These are phyloP conservation scores for Apodospora peruviana DNA, from an alignment of 495 filamentous ascomycete genomes.

Conservation along the genomic window DNA sequence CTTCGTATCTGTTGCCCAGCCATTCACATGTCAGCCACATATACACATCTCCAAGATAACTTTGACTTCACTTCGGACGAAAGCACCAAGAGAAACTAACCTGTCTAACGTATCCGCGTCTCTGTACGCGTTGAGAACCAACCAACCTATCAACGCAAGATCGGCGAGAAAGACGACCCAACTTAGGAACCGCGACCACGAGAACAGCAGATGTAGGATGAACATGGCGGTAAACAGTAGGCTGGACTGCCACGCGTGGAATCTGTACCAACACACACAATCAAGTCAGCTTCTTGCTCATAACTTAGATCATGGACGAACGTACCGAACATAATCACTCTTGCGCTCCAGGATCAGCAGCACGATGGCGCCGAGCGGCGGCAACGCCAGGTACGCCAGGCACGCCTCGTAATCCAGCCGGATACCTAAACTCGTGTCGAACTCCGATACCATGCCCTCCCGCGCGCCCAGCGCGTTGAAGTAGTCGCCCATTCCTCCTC, in stretches of 20 bases:
- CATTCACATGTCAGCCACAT: no score
- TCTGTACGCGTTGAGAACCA: slow-evolving; percentile 73
- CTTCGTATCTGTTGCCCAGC: slow-evolving; percentile 64
- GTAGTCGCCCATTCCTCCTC: slow-evolving; percentile 26
- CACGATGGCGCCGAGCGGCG: slow-evolving; percentile 81
- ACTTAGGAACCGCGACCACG: slow-evolving; percentile 75
- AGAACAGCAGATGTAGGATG: slow-evolving; percentile 78
- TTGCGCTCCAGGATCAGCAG: slow-evolving; percentile 83
- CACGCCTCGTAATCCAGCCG: slow-evolving; percentile 78
- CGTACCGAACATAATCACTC: slow-evolving; percentile 92
- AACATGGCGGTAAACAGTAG: slow-evolving; percentile 83
- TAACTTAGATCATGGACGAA: slow-evolving; percentile 9
- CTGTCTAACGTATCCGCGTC: slow-evolving; percentile 91
- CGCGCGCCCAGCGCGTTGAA: slow-evolving; percentile 25
- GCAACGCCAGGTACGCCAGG: slow-evolving; percentile 80
- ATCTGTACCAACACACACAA: slow-evolving; percentile 44
- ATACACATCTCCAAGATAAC: no score
- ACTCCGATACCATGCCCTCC: slow-evolving; percentile 48
- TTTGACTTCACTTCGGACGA: no score
- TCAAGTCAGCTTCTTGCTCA: neutral
- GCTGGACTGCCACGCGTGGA: slow-evolving; percentile 93
- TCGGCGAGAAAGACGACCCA: slow-evolving; percentile 78
- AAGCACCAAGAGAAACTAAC: slow-evolving; percentile 29
- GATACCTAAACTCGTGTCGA: slow-evolving; percentile 66
- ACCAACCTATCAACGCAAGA: slow-evolving; percentile 66